These are phyloP conservation scores for Truncatella angustata DNA, from an alignment of 2,329 filamentous ascomycete genomes.

Conservation along the genomic window DNA sequence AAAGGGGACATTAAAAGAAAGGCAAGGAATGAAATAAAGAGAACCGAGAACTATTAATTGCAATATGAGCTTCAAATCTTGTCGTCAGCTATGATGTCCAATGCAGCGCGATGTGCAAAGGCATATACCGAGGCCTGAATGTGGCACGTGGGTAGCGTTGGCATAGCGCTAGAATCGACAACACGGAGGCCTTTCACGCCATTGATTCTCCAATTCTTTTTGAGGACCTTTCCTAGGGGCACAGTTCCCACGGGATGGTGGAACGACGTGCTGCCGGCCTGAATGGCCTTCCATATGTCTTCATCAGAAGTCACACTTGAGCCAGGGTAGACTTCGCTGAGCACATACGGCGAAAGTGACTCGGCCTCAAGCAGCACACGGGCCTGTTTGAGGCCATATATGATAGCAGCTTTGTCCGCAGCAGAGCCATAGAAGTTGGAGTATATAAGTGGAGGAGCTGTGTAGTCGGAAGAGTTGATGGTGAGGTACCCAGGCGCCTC, in stretches of 20 bases:
- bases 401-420: constrained; percentile 6
- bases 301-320: background rate
- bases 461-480: background rate
- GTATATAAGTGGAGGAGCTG: background rate
- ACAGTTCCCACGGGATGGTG: background rate
- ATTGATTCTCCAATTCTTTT: background rate
- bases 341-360: background rate
- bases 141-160: background rate
- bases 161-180: background rate
- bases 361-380: background rate
- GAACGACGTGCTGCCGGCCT: background rate
- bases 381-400: background rate
- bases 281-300: background rate
- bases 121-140: background rate
- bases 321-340: background rate
- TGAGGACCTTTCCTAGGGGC: background rate
- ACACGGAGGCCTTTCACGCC: constrained; percentile 1
- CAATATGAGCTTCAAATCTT: background rate
- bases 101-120: background rate
- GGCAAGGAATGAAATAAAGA: background rate
- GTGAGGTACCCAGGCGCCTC: background rate
- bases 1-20: background rate
- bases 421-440: background rate
- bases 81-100: background rate
- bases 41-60: background rate